These are phyloP conservation scores for Penicillium thymicola DNA, from an alignment of 2,329 filamentous ascomycete species.

Conservation along the genomic window DNA sequence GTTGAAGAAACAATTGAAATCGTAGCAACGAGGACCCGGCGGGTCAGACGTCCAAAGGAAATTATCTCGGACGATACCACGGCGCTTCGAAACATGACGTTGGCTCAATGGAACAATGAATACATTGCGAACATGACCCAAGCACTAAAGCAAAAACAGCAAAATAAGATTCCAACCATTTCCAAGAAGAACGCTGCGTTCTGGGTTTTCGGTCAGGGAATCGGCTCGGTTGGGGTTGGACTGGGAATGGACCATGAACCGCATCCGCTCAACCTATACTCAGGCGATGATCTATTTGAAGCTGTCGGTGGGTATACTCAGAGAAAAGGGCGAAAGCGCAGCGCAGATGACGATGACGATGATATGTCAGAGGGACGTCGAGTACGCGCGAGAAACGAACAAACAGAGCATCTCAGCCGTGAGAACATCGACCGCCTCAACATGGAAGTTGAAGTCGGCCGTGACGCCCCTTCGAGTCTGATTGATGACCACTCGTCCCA, in stretches of 20 bases:
- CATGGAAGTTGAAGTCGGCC: constrained; percentile 63
- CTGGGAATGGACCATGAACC: constrained; percentile 40
- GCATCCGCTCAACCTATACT: constrained; percentile 58
- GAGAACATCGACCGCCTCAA: constrained; percentile 9
- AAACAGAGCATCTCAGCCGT: constrained; percentile 35
- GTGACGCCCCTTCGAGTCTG: constrained; percentile 64
- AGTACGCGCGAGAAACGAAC: constrained; percentile 39
- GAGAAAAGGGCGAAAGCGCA: constrained; percentile 29
- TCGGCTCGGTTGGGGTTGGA: constrained; percentile 53
- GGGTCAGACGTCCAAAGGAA: constrained; percentile 26
- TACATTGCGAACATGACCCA: constrained; percentile 61
- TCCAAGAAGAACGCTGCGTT: constrained; percentile 63
- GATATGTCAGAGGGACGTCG: constrained; percentile 27
- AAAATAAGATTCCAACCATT: constrained; percentile 41
- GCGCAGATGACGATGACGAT: constrained; percentile 21
- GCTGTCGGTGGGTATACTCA: constrained; percentile 41
- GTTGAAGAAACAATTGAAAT: neutral
- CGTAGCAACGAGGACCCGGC: constrained; percentile 1
- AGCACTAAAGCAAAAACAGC: constrained; percentile 44
- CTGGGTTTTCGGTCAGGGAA: constrained; percentile 58
- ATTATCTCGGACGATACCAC: constrained; percentile 50
- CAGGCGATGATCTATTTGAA: constrained; percentile 54
- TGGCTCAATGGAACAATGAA: constrained; percentile 56
- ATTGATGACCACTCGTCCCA: constrained; percentile 63
- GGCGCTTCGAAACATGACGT: constrained; percentile 55